phyloP scores from a whole-genome alignment of 345 rosid species.

The Populus simonii region DNA sequence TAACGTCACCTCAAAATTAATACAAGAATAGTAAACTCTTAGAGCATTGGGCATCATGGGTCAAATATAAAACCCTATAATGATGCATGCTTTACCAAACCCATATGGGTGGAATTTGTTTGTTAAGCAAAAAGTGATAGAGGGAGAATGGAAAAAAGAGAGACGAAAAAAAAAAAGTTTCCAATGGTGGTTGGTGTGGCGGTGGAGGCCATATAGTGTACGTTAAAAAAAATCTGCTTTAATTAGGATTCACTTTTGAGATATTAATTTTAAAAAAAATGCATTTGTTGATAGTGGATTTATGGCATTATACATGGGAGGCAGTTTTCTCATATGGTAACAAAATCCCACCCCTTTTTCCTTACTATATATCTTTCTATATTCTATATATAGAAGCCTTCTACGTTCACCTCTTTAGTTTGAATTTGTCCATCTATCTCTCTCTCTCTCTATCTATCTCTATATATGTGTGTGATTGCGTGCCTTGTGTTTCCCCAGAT shows the following conservation, averaged over 20 bases:
- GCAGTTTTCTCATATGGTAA: not conserved
- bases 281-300: not conserved
- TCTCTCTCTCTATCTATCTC: not conserved
- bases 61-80: not conserved
- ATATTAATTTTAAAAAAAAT: not conserved
- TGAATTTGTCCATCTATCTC: not conserved
- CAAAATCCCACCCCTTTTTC: not conserved
- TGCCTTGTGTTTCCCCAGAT: no score
- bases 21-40: not conserved
- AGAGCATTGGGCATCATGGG: not conserved
- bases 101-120: not conserved
- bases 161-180: not conserved
- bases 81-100: not conserved
- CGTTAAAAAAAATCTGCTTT: not conserved
- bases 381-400: not conserved
- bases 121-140: not conserved
- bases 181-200: not conserved
- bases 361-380: not conserved
- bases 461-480: no score
- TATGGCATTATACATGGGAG: not conserved
- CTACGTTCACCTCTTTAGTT: not conserved
- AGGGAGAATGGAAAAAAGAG: not conserved
- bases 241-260: not conserved
- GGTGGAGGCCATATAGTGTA: not conserved
- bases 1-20: not conserved